Conservation (phyloP, 176 grass and related monocot genomes). For the Metroxylon sagu region DNA sequence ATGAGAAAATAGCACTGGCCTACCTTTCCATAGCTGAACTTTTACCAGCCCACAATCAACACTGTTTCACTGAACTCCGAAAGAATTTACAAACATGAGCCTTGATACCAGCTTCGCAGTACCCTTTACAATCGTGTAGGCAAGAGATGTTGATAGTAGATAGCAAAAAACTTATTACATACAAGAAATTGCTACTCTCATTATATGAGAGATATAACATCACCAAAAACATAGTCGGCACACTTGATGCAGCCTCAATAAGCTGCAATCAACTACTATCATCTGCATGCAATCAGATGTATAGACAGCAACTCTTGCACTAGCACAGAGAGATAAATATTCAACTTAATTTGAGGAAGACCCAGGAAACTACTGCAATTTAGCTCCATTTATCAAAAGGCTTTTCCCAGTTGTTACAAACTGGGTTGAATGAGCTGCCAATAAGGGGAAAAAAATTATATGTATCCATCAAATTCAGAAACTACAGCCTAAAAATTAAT, state of each 20-base stretch:
- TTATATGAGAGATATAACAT: conserved; percentile 35
- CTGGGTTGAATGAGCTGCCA: too few species aligned
- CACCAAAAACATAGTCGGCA: conserved; percentile 31
- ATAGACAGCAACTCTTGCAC: too few species aligned
- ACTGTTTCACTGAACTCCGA: conserved; percentile 32
- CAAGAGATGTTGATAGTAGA: conserved; percentile 7
- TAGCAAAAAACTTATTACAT: conserved; percentile 42
- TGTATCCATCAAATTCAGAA: too few species aligned
- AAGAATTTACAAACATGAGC: conserved; percentile 10
- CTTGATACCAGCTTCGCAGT: conserved; percentile 14
- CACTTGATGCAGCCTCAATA: conserved; percentile 33
- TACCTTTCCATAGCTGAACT: conserved; percentile 36
- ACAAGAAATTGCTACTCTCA: conserved; percentile 20
- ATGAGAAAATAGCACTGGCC: too few species aligned
- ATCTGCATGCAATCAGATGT: not conserved
- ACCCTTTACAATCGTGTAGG: conserved; percentile 11
- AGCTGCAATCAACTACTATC: conserved; percentile 18
- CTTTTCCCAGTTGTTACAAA: too few species aligned
- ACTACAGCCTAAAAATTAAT: too few species aligned
- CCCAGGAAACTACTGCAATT: too few species aligned
- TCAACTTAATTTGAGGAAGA: too few species aligned
- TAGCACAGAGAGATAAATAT: too few species aligned
- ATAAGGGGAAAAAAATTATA: too few species aligned
- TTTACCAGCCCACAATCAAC: conserved; percentile 14
- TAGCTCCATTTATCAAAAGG: too few species aligned